These are phyloP conservation scores for Daldinia loculata DNA, from an alignment of 495 filamentous ascomycete species.

Conservation along the genomic window DNA sequence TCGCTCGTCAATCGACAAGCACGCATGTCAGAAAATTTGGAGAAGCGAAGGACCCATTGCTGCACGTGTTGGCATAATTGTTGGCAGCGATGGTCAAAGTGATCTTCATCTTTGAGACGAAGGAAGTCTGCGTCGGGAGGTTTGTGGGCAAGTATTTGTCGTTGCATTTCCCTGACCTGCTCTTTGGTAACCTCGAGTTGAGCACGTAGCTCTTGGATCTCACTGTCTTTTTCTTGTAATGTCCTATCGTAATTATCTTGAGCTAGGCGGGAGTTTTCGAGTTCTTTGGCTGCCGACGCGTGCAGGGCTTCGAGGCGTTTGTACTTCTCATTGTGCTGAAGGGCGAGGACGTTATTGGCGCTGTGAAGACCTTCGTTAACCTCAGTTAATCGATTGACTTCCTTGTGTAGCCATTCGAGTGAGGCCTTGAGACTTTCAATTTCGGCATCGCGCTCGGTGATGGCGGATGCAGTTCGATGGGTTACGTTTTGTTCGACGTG, in stretches of 20 bases:
- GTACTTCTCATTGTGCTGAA: constrained; percentile 72
- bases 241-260: constrained; percentile 66
- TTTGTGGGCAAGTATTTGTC: constrained; percentile 77
- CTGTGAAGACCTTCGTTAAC: constrained; percentile 77
- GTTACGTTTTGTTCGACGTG: constrained; percentile 65
- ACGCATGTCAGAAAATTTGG: constrained; percentile 89
- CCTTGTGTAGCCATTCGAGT: constrained; percentile 78
- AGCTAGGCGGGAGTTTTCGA: constrained; percentile 68
- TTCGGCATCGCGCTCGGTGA: constrained; percentile 76
- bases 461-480: constrained; percentile 55
- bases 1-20: constrained; percentile 82
- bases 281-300: constrained; percentile 65
- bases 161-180: constrained; percentile 81
- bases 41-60: constrained; percentile 96
- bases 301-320: constrained; percentile 64
- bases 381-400: constrained; percentile 75
- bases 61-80: constrained; percentile 92
- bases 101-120: constrained; percentile 83
- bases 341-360: constrained; percentile 72
- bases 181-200: constrained; percentile 81
- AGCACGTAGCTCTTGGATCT: constrained; percentile 77
- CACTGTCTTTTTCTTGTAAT: constrained; percentile 82
- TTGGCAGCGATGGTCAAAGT: constrained; percentile 94
- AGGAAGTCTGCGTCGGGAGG: constrained; percentile 77
- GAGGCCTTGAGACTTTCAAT: constrained; percentile 80